Percentiles rank a stretch among this genome's conserved stretches.
Conservation (phyloP, 2,329 filamentous ascomycete genomes). For the Alternaria sp. region DNA sequence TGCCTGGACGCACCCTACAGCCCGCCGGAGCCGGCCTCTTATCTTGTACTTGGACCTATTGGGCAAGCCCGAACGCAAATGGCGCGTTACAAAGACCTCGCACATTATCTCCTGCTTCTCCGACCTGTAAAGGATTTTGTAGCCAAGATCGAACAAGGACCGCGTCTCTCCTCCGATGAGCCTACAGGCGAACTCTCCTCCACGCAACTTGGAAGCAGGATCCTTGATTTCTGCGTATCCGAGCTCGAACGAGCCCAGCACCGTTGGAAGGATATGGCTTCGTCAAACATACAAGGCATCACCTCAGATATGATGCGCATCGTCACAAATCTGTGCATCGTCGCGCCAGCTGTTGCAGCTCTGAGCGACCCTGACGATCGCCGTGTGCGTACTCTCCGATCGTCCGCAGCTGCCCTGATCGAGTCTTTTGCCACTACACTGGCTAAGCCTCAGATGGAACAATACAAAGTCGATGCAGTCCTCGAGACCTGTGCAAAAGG, state of each 20-base stretch:
- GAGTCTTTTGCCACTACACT: constrained; percentile 45
- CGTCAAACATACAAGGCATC: constrained; percentile 54
- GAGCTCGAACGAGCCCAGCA: constrained; percentile 55
- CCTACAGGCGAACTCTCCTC: constrained; percentile 23
- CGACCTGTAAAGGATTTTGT: constrained; percentile 17
- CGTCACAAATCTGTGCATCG: constrained; percentile 56
- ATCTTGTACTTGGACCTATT: constrained; percentile 49
- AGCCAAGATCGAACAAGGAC: not conserved
- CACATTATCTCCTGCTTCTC: constrained; percentile 58
- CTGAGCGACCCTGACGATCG: constrained; percentile 26
- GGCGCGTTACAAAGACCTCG: constrained; percentile 49
- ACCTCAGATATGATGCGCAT: constrained; percentile 59
- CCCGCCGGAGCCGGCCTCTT: constrained; percentile 26
- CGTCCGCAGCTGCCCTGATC: constrained; percentile 27
- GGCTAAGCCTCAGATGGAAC: constrained; percentile 46
- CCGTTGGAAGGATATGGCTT: constrained; percentile 51
- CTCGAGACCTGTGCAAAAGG: constrained; percentile 45
- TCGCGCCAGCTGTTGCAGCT: constrained; percentile 43
- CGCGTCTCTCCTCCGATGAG: constrained; percentile 4
- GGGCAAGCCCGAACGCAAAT: constrained; percentile 54
- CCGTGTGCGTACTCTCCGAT: constrained; percentile 29
- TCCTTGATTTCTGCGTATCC: constrained; percentile 55
- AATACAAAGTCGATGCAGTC: constrained; percentile 53
- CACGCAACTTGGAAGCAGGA: constrained; percentile 30
- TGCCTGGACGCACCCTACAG: constrained; percentile 65